phyloP scores from a whole-genome alignment of 2,329 filamentous ascomycete species.

The Aspergillus sclerotialis region DNA sequence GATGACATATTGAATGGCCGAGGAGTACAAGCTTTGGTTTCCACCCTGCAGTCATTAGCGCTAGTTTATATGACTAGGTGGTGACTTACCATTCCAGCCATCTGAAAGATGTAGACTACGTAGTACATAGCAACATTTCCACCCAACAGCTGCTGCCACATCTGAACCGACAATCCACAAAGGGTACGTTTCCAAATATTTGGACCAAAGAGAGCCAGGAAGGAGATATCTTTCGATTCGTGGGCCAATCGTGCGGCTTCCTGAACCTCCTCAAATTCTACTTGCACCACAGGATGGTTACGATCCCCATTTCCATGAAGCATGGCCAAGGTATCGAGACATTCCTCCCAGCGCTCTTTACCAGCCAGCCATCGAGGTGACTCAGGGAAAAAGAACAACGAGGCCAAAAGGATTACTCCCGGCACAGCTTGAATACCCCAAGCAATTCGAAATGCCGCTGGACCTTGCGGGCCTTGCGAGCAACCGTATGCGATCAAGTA shows the following conservation, averaged over 20 bases:
- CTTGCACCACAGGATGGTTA: conserved; percentile 49
- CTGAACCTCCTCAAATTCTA: conserved; percentile 40
- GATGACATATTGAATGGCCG: conserved; percentile 52
- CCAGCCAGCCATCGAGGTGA: conserved; percentile 56
- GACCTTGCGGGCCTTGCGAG: conserved; percentile 25
- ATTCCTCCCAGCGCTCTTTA: conserved; percentile 52
- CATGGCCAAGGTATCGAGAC: conserved; percentile 45
- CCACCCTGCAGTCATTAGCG: conserved; percentile 20
- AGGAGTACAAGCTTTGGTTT: conserved; percentile 43
- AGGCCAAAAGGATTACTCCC: conserved; percentile 49
- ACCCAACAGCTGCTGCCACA: conserved; percentile 52
- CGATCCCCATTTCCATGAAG: conserved; percentile 52
- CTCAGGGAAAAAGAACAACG: conserved; percentile 52
- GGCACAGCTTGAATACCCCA: conserved; percentile 60
- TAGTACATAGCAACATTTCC: conserved; percentile 56
- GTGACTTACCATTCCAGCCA: conserved; percentile 45
- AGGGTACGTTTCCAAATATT: conserved; percentile 47
- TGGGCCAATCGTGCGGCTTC: conserved; percentile 25
- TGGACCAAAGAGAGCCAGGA: conserved; percentile 39
- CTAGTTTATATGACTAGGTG: not conserved
- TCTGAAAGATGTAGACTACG: conserved; percentile 54
- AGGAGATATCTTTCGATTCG: conserved; percentile 26
- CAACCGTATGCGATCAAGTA: conserved; percentile 37
- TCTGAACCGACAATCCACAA: conserved; percentile 47
- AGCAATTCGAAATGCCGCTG: conserved; percentile 50